These are phyloP conservation scores for Dryadomyces sulphureus DNA, from an alignment of 2,329 filamentous ascomycete genomes.

Conservation along the genomic window DNA sequence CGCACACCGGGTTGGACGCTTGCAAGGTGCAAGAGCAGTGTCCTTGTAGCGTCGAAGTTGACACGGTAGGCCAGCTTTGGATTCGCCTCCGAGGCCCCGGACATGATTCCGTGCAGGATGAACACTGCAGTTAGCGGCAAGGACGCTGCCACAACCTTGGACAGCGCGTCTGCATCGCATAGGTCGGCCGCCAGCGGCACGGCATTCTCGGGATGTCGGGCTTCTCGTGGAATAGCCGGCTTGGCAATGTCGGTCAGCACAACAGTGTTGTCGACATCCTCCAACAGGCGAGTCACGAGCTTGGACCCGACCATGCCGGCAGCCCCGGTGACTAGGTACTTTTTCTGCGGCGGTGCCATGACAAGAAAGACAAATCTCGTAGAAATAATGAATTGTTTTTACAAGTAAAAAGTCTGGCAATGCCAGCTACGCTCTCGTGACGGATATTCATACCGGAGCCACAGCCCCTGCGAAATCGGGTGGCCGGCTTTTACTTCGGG, in stretches of 20 bases:
- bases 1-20: slow-evolving; percentile 34
- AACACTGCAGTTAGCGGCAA: slow-evolving; percentile 37
- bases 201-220: slow-evolving; percentile 33
- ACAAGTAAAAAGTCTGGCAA: too few relatives aligned
- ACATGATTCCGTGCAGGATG: slow-evolving; percentile 56
- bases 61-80: slow-evolving; percentile 43
- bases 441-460: too few relatives aligned
- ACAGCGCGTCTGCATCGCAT: slow-evolving; percentile 18
- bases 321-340: slow-evolving; percentile 20
- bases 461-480: too few relatives aligned
- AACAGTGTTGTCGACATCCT: slow-evolving; percentile 22
- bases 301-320: slow-evolving; percentile 21
- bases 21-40: slow-evolving; percentile 33
- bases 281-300: slow-evolving; percentile 24
- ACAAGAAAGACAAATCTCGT: not conserved
- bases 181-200: slow-evolving; percentile 35
- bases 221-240: slow-evolving; percentile 32
- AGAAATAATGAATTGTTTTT: not conserved
- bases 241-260: slow-evolving; percentile 38
- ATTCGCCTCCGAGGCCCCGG: slow-evolving; percentile 45
- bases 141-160: slow-evolving; percentile 26
- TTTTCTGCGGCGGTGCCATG: slow-evolving; percentile 5
- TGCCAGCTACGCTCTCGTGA: too few relatives aligned
- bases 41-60: slow-evolving; percentile 44
- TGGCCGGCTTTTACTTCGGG: too few relatives aligned